A percentile compares a stretch with the other conserved stretches of the same genome.
phyloP scores from a whole-genome alignment of 306 rosid genomes.

The Vigna reflexopilosa region DNA sequence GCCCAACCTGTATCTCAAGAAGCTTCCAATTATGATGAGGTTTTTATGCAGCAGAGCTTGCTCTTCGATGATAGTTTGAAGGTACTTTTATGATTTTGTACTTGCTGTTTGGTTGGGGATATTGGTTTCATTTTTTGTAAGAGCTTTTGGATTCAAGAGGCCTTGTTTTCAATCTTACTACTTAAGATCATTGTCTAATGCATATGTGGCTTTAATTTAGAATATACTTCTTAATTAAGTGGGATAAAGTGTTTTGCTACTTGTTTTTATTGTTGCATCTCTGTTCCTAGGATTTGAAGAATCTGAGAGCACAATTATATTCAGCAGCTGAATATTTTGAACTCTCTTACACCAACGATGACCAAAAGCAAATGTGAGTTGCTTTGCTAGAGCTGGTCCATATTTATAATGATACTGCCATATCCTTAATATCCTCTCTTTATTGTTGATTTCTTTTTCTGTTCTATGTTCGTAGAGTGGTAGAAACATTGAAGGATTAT shows the following conservation, averaged over 20 bases:
- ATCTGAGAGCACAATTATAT: conserved; percentile 86
- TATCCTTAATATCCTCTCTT: conserved; percentile 15
- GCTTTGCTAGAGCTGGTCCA: conserved; percentile 22
- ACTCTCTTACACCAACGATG: conserved; percentile 90
- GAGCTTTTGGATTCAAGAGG: conserved; percentile 9
- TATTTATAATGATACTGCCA: conserved; percentile 9
- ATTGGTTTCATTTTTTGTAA: conserved; percentile 2
- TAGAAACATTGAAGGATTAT: conserved; percentile 95
- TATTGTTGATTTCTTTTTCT: conserved; percentile 31
- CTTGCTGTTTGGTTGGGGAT: conserved; percentile 1
- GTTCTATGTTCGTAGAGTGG: conserved; percentile 62
- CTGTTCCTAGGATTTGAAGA: conserved; percentile 85
- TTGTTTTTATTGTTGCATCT: conserved; percentile 35
- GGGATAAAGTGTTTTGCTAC: conserved; percentile 17
- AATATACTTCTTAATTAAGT: conserved; percentile 17
- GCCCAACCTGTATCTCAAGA: conserved; percentile 58
- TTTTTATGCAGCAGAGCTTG: conserved; percentile 94
- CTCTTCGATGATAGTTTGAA: conserved; percentile 91
- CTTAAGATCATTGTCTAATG: conserved; percentile 28
- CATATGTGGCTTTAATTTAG: neutral
- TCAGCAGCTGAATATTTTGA: conserved; percentile 99
- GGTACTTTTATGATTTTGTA: conserved; percentile 52
- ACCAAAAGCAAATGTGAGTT: conserved; percentile 93
- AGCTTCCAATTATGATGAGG: conserved; percentile 89
- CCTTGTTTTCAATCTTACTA: conserved; percentile 20